Base-by-base conservation (phyloP, 208 protist genomes). In the Wallacemonas collosoma region DNA sequence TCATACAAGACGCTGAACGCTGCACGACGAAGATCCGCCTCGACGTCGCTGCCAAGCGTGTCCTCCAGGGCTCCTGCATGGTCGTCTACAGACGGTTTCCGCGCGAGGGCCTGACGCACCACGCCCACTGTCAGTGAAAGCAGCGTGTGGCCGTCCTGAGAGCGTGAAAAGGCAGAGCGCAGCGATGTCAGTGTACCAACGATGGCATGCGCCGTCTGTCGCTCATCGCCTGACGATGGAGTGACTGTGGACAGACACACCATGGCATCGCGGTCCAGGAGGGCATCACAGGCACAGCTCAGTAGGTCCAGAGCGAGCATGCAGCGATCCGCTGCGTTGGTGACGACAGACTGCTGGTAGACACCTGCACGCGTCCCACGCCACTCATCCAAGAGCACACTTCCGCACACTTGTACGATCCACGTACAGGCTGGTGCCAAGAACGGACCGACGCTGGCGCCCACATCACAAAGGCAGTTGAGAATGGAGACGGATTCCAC, bases 231-330 rank as follows among this genome's bases (percentile, higher is more conserved):
- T 26, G 26, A 26, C 26, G 26, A 26, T 26, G 26, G 26, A 26
- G 26, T 26, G 26, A 26, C 26, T 26, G 26, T 26, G 26, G 26
- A 26, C 26, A 26, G 26, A 26, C 26, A 26, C 26, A 78, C 44
- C 3, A 81, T 40, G 14, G 60, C 68, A 43, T 81, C 72, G 26
- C 76, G 75, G n/a, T 77, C 68, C n/a, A 91, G 15, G 17, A 85
- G 38, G 35, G 75, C 73, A 65, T 80, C 78, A 58, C 82, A 91
- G 47, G 73, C 73, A 44, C 62, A 76, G 67, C 85, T 85, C 26
- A 91, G 60, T n/a, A 91, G 73, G 58, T 91, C 82, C 47, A 91
- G 65, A 17, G 79, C 71, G 44, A 88, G 72, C 71, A 83, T 81
- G 53, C 63, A 75, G 51, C 82, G 61, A 55, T 91, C 86, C 43